A percentile compares a stretch with the other conserved stretches of the same genome.
Evolutionary conservation across 2,329 filamentous ascomycete genomes (phyloP).

Genomic region (Aspergillus sp.): DNA sequence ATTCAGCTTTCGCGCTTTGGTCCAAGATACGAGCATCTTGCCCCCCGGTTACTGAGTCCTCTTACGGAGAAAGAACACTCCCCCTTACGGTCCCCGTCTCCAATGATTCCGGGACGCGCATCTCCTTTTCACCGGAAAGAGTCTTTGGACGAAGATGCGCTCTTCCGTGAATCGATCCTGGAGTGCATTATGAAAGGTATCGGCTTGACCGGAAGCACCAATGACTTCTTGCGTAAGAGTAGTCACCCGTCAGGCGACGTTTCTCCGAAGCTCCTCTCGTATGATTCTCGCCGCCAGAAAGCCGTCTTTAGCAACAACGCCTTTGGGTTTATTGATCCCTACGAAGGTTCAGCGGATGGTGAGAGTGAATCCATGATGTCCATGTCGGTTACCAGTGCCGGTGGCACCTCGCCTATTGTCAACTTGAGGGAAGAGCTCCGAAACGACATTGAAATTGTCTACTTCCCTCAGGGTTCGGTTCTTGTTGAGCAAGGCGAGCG

Average conservation of each 20-base stretch:
- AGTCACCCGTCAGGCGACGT: constrained; percentile 72
- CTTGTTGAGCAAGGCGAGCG: constrained; percentile 95
- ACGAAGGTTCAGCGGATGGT: constrained; percentile 71
- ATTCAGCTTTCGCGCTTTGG: constrained; percentile 68
- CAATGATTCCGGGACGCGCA: constrained; percentile 28
- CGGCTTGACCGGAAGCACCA: constrained; percentile 69
- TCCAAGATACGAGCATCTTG: constrained; percentile 51
- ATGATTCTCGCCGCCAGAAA: constrained; percentile 79
- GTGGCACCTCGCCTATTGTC: constrained; percentile 65
- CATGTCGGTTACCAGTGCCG: constrained; percentile 65
- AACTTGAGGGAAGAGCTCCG: constrained; percentile 75
- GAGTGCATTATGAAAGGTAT: constrained; percentile 96
- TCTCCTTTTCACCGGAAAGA: constrained; percentile 69
- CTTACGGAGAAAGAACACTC: constrained; percentile 47
- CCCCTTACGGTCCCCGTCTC: constrained; percentile 38
- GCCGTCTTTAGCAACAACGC: constrained; percentile 84
- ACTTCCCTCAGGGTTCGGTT: constrained; percentile 91
- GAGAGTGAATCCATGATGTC: constrained; percentile 82
- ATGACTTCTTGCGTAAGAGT: constrained; percentile 63
- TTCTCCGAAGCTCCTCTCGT: constrained; percentile 80
- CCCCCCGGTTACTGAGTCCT: constrained; percentile 38
- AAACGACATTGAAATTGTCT: constrained; percentile 94
- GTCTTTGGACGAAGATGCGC: constrained; percentile 79
- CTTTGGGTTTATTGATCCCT: constrained; percentile 86
- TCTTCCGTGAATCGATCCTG: constrained; percentile 86